Conservation (phyloP, 805 yeast species). For the Yarrowia sp. region DNA sequence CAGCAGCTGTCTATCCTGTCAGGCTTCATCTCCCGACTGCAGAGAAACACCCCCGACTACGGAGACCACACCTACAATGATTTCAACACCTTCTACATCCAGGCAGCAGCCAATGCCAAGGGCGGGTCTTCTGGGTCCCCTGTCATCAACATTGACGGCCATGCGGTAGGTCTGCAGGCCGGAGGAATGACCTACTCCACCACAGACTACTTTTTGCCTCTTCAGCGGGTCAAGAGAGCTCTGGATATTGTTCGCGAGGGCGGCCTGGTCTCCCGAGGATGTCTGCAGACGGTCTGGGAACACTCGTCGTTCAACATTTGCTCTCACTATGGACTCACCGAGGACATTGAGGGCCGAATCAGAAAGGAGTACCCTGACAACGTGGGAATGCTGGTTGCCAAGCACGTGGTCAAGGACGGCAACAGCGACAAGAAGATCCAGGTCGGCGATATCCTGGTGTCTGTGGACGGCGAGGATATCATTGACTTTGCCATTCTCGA, state of each 20-base stretch:
- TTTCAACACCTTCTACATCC: constrained; percentile 91
- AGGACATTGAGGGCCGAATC: constrained; percentile 72
- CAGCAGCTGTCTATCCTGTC: constrained; percentile 87
- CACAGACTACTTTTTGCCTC: constrained; percentile 89
- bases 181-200: constrained; percentile 93
- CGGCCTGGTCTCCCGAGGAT: constrained; percentile 78
- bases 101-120: constrained; percentile 96
- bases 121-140: constrained; percentile 98
- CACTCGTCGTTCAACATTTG: constrained; percentile 90
- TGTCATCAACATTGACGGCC: constrained; percentile 86
- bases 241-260: constrained; percentile 69
- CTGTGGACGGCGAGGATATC: constrained; percentile 71
- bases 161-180: constrained; percentile 90
- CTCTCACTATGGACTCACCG: constrained; percentile 79
- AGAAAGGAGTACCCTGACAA: constrained; percentile 72
- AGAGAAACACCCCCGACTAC: constrained; percentile 93
- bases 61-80: constrained; percentile 88
- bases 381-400: constrained; percentile 81
- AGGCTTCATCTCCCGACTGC: constrained; percentile 82
- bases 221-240: constrained; percentile 83
- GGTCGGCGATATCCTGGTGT: constrained; percentile 85
- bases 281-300: constrained; percentile 88
- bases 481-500: constrained; percentile 80
- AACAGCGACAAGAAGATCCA: constrained; percentile 75
- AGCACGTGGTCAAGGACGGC: constrained; percentile 79